Evolutionary conservation across 192 early-diverging fungal genomes (phyloP).

Genomic region (Gryganskiella cystojenkinii): DNA sequence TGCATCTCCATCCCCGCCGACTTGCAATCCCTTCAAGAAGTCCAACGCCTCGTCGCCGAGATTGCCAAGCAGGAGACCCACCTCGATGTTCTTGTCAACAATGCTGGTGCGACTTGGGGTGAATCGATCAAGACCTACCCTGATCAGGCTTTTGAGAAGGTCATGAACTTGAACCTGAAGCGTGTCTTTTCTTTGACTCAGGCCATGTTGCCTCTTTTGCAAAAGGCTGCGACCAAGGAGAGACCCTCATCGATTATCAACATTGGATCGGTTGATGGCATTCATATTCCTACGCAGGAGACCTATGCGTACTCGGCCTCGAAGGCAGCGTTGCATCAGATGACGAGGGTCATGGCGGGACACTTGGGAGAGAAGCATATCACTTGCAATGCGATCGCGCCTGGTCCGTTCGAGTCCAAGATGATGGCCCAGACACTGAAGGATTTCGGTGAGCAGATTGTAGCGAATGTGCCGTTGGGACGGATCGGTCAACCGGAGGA

Average conservation of each 20-base stretch:
- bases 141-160: slow-evolving; percentile 72
- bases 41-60: slow-evolving; percentile 64
- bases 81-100: slow-evolving; percentile 90
- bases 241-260: slow-evolving; percentile 89
- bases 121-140: slow-evolving; percentile 65
- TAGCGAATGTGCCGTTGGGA: slow-evolving; percentile 68
- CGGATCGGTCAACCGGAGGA: slow-evolving; percentile 87
- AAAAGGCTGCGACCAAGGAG: slow-evolving; percentile 59
- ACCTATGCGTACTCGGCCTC: slow-evolving; percentile 82
- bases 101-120: slow-evolving; percentile 76
- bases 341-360: slow-evolving; percentile 74
- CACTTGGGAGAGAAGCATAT: slow-evolving; percentile 68
- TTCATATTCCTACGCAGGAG: slow-evolving; percentile 59
- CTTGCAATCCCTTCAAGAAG: slow-evolving; percentile 68
- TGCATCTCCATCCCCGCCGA: slow-evolving; percentile 82
- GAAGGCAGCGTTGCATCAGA: slow-evolving; percentile 83
- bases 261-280: slow-evolving; percentile 82
- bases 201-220: slow-evolving; percentile 78
- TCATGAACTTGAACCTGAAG: slow-evolving; percentile 90
- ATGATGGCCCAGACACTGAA: slow-evolving; percentile 80
- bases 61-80: slow-evolving; percentile 75
- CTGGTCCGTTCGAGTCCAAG: slow-evolving; percentile 78
- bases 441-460: slow-evolving; percentile 62
- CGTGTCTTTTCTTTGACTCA: slow-evolving; percentile 83
- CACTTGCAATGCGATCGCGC: slow-evolving; percentile 76